These are phyloP conservation scores for Lasiodiplodia gonubiensis DNA, from an alignment of 2,329 filamentous ascomycete species.

Conservation along the genomic window DNA sequence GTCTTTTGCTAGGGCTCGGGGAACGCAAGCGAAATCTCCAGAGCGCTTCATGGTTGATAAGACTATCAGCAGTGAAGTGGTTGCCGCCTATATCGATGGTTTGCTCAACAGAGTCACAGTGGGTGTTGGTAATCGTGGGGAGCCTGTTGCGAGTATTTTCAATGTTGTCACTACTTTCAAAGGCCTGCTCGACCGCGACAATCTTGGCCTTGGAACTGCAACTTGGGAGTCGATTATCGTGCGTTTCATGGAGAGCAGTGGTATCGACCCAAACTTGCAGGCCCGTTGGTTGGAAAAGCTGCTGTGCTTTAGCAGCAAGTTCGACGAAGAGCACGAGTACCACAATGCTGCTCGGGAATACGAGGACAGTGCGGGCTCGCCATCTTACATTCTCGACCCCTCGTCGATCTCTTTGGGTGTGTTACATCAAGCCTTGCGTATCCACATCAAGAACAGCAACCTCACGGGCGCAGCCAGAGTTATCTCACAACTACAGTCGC, in stretches of 20 bases:
- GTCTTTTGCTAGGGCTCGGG: slow-evolving; percentile 15
- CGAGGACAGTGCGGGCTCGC: slow-evolving; percentile 31
- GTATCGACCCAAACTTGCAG: slow-evolving; percentile 51
- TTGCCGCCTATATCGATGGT: slow-evolving; percentile 61
- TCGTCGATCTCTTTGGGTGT: slow-evolving; percentile 50
- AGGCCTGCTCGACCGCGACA: slow-evolving; percentile 44
- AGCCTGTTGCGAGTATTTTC: slow-evolving; percentile 3
- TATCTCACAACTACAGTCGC: slow-evolving; percentile 45
- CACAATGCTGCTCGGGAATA: slow-evolving; percentile 42
- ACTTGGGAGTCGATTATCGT: slow-evolving; percentile 54
- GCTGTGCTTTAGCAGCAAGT: slow-evolving; percentile 47
- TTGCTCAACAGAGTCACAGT: slow-evolving; percentile 52
- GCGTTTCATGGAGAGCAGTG: slow-evolving; percentile 58
- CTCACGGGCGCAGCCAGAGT: slow-evolving; percentile 46
- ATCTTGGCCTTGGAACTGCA: slow-evolving; percentile 48
- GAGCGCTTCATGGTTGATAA: slow-evolving; percentile 38
- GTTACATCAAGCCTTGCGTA: slow-evolving; percentile 50
- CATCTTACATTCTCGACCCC: slow-evolving; percentile 52
- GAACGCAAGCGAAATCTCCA: slow-evolving; percentile 13
- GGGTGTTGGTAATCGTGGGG: slow-evolving; percentile 51
- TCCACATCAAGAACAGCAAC: slow-evolving; percentile 48
- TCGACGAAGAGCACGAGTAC: slow-evolving; percentile 48
- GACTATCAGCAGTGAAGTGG: slow-evolving; percentile 64
- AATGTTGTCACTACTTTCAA: slow-evolving; percentile 43
- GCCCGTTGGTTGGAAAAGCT: slow-evolving; percentile 51